Evolutionary conservation across 768 basidiomycete genomes (phyloP).

Genomic region (Cubamyces sp.): DNA sequence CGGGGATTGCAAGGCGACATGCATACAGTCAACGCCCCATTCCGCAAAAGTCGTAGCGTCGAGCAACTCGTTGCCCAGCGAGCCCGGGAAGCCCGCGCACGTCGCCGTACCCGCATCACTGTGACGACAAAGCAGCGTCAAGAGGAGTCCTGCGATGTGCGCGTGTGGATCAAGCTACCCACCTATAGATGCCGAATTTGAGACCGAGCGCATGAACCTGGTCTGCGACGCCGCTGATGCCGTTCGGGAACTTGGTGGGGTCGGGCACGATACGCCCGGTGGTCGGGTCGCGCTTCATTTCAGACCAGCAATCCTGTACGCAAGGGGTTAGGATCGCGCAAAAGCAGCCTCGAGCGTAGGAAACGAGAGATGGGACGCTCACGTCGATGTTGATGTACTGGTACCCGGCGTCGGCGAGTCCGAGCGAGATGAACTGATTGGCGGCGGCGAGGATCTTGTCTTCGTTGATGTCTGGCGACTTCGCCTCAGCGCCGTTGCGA

Average conservation of each 20-base stretch:
- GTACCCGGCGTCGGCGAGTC: slow-evolving; percentile 53
- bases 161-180: background rate
- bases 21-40: slow-evolving; percentile 57
- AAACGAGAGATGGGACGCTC: slow-evolving; percentile 19
- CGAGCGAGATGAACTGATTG: slow-evolving; percentile 49
- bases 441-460: slow-evolving; percentile 50
- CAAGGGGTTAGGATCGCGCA: background rate
- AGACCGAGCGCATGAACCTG: slow-evolving; percentile 52
- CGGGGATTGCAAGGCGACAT: background rate
- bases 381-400: slow-evolving; percentile 58
- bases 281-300: slow-evolving; percentile 43
- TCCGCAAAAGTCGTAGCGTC: slow-evolving; percentile 56
- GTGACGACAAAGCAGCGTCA: slow-evolving; percentile 8
- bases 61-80: slow-evolving; percentile 50
- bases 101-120: slow-evolving; percentile 59
- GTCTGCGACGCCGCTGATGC: slow-evolving; percentile 48
- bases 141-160: no score
- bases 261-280: slow-evolving; percentile 52
- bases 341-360: background rate
- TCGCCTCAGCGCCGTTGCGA: no score
- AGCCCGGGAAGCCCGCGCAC: slow-evolving; percentile 61
- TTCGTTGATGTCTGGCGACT: slow-evolving; percentile 45
- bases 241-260: slow-evolving; percentile 56
- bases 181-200: slow-evolving; percentile 58
- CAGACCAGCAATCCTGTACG: slow-evolving; percentile 54